Percentiles rank a stretch among this genome's conserved stretches.
Conservation (phyloP, 805 yeast species). For the Candida railenensis region DNA sequence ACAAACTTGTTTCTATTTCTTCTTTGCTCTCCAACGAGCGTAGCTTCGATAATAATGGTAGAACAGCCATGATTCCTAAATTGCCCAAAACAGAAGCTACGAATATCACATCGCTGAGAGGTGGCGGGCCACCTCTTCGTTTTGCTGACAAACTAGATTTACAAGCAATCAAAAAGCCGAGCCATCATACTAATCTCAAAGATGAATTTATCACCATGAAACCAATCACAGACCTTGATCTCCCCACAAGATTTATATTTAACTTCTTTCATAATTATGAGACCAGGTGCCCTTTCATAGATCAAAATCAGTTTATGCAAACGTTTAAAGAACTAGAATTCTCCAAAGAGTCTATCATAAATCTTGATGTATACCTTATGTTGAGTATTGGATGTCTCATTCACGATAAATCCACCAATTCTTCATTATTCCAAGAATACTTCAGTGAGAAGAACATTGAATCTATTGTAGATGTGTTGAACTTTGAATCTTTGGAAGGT, state of each 20-base stretch:
- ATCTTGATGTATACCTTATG: constrained; percentile 36
- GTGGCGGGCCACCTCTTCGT: not conserved
- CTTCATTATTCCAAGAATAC: constrained; percentile 20
- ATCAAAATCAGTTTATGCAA: constrained; percentile 18
- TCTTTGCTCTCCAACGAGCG: constrained; percentile 18
- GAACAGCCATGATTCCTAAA: not conserved
- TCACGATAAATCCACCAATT: constrained; percentile 25
- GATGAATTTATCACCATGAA: constrained; percentile 39
- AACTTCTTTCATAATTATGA: constrained; percentile 39
- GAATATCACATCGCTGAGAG: not conserved
- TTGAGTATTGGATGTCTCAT: constrained; percentile 40
- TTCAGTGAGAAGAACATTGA: constrained; percentile 33
- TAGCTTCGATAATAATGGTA: not conserved
- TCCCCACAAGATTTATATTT: constrained; percentile 30
- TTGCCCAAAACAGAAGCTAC: not conserved
- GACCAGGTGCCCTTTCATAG: constrained; percentile 34
- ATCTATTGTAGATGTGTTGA: constrained; percentile 32
- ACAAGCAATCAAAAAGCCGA: not conserved
- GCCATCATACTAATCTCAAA: constrained; percentile 3
- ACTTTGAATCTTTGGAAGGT: constrained; percentile 27
- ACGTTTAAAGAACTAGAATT: constrained; percentile 28
- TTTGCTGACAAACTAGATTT: constrained; percentile 1
- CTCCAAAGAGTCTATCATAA: constrained; percentile 32
- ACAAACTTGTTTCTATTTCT: constrained; percentile 21
- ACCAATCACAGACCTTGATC: constrained; percentile 23